Conservation (phyloP, 2,329 filamentous ascomycete genomes). For the Trichoderma cornu-damae region DNA sequence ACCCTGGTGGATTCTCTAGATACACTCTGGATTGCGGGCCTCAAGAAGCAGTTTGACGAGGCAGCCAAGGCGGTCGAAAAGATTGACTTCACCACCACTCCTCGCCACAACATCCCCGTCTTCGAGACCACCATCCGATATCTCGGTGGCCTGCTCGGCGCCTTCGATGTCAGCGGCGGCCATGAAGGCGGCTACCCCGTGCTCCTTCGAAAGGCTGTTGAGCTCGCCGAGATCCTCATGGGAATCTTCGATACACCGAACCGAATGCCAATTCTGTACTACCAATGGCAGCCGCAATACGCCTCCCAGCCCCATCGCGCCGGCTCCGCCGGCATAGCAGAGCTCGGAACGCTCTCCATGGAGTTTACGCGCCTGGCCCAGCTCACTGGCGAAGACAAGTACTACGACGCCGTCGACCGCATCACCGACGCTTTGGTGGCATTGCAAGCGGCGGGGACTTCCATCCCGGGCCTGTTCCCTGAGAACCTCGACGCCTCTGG, state of each 20-base stretch:
- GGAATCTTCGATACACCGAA: constrained; percentile 88
- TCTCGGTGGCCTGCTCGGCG: constrained; percentile 75
- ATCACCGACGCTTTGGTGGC: constrained; percentile 76
- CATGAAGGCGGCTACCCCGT: constrained; percentile 52
- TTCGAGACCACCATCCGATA: constrained; percentile 94
- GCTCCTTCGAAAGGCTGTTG: constrained; percentile 70
- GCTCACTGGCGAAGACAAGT: constrained; percentile 72
- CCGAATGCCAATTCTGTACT: constrained; percentile 80
- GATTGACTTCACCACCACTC: constrained; percentile 78
- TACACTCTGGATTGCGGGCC: constrained; percentile 80
- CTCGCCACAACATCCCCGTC: constrained; percentile 67
- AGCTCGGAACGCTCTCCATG: constrained; percentile 73
- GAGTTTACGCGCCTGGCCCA: constrained; percentile 89
- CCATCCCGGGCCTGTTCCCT: constrained; percentile 75
- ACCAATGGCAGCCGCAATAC: constrained; percentile 66
- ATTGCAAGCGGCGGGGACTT: constrained; percentile 63
- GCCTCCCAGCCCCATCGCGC: constrained; percentile 61
- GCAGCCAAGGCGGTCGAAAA: constrained; percentile 62
- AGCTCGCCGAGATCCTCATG: constrained; percentile 76
- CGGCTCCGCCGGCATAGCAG: constrained; percentile 54
- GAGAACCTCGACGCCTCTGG: constrained; percentile 72
- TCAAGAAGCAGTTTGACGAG: constrained; percentile 73
- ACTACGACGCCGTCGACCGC: constrained; percentile 84
- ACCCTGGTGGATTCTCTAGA: constrained; percentile 79
- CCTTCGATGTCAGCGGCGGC: constrained; percentile 77